Evolutionary conservation across 2,329 filamentous ascomycete species (phyloP), one percentile per base, ranked within the genome.

Genomic region (Aspergillus fischeri): DNA sequence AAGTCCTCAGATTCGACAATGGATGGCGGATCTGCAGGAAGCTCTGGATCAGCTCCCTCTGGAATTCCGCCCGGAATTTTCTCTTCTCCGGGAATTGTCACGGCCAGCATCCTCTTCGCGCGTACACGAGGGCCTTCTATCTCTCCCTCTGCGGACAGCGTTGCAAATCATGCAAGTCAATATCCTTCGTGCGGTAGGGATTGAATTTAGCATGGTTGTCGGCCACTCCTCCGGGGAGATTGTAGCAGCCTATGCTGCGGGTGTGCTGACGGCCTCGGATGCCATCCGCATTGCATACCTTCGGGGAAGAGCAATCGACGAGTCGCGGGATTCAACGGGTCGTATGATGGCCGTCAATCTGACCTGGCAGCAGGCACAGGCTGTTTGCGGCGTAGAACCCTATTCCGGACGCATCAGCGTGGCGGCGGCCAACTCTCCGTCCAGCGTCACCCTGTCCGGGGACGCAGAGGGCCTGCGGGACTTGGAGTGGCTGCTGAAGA

Each of bases 181-280:
- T 10, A 45, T 65, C 4, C 58, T 68, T 7, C 50, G 54, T 0
- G 51, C 60, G 0, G 69, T 67, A 9, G 72, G 71, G 4, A 54
- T 79, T 10, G 49, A 50, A 0, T 66, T 74, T 3, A 20, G 51
- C 3, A 69, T 67, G 0, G 75, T 77, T 0, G 70, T 79, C 2
- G 79, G 80, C 8, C 80, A 81, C 62, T 80, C 78, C 0, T 77
- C 74, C 0, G 80, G 80, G 5, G 80, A 82, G 60, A 81, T 81
- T 14, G 78, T 63, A 2, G 78, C 78, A 0, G 79, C 76, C 0
- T 82, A 80, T 58, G 77, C 78, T 0, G 74, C 78, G 0, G 80
- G 78, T 0, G 64, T 73, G 4, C 57, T 83, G 5, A 67, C 69
- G 0, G 66, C 65, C 3, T 47, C 61, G 1, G 73, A 76, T 10